phyloP scores from a whole-genome alignment of 768 basidiomycete species.

The Rhizopogon vesiculosus region DNA sequence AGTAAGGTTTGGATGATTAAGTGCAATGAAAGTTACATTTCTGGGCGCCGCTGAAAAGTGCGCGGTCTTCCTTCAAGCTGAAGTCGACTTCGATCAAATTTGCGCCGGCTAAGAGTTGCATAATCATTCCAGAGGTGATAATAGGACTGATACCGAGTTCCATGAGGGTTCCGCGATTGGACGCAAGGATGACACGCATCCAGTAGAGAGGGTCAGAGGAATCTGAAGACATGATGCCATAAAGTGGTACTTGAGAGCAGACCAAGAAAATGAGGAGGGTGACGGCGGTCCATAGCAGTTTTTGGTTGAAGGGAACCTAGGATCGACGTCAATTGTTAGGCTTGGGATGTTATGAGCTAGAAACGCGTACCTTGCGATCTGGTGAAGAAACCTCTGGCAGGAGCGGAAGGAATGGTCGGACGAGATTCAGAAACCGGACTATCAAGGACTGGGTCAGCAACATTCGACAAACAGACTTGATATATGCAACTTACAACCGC shows the following conservation, averaged over 20 bases:
- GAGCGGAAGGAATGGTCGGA: constrained; percentile 95
- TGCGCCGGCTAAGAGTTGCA: constrained; percentile 97
- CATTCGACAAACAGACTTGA: background rate
- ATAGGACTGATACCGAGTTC: constrained; percentile 98
- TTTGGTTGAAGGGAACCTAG: constrained; percentile 97
- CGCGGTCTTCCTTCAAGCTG: constrained; percentile 93
- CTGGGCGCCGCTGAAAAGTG: constrained; percentile 93
- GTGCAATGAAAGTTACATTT: constrained; percentile 61
- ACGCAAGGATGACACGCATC: constrained; percentile 99
- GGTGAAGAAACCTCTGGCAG: constrained; percentile 97
- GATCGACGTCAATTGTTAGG: constrained; percentile 2
- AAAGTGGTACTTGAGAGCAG: constrained; percentile 97
- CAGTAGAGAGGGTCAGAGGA: constrained; percentile 98
- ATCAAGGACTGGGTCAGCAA: constrained; percentile 5
- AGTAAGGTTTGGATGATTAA: background rate
- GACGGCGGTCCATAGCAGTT: constrained; percentile 97
- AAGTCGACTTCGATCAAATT: constrained; percentile 98
- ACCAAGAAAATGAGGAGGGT: constrained; percentile 99
- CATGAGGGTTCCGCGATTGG: constrained; percentile 98
- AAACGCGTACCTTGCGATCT: constrained; percentile 78
- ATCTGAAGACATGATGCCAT: constrained; percentile 99
- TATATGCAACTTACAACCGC: constrained; percentile 59
- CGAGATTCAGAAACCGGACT: constrained; percentile 98
- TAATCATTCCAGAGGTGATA: constrained; percentile 98
- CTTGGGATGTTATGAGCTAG: background rate